These are phyloP conservation scores for Lactifluus piperatus DNA, from an alignment of 768 basidiomycete species.

Conservation along the genomic window DNA sequence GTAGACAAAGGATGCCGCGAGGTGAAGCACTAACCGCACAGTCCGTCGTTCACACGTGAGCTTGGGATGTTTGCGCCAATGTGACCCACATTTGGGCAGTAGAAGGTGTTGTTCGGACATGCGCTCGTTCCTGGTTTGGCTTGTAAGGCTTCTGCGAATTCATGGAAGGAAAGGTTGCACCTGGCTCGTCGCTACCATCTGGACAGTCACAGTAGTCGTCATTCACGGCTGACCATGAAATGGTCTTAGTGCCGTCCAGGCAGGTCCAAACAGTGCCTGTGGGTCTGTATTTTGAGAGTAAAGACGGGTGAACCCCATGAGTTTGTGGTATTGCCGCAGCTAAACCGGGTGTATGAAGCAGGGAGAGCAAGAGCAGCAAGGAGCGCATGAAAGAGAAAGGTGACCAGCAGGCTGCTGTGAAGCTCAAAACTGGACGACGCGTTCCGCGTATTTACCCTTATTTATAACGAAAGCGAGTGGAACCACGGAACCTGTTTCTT, in stretches of 20 bases:
- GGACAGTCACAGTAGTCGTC: conserved; percentile 93
- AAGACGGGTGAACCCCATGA: conserved; percentile 47
- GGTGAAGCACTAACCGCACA: conserved; percentile 62
- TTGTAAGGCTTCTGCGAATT: not conserved
- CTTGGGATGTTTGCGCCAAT: conserved; percentile 70
- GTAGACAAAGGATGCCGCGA: not conserved
- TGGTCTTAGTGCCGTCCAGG: conserved; percentile 69
- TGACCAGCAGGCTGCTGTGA: not conserved
- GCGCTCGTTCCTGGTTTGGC: conserved; percentile 65
- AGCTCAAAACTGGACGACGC: not conserved
- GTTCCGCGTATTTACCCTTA: not conserved
- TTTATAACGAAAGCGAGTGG: not conserved
- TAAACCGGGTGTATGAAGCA: not conserved
- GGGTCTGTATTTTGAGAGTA: conserved; percentile 49
- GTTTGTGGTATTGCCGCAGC: conserved; percentile 34
- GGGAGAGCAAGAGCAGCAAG: not conserved
- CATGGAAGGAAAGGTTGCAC: conserved; percentile 30
- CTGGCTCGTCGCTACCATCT: conserved; percentile 95
- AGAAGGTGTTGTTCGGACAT: conserved; percentile 67
- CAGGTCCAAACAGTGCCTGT: conserved; percentile 55
- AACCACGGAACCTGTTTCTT: not conserved
- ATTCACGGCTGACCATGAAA: conserved; percentile 76
- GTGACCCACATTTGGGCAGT: conserved; percentile 84
- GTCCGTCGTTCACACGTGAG: conserved; percentile 83
- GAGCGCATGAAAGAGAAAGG: conserved; percentile 1